These are phyloP conservation scores for Fusarium siculi DNA, from an alignment of 2,329 filamentous ascomycete species.

Conservation along the genomic window DNA sequence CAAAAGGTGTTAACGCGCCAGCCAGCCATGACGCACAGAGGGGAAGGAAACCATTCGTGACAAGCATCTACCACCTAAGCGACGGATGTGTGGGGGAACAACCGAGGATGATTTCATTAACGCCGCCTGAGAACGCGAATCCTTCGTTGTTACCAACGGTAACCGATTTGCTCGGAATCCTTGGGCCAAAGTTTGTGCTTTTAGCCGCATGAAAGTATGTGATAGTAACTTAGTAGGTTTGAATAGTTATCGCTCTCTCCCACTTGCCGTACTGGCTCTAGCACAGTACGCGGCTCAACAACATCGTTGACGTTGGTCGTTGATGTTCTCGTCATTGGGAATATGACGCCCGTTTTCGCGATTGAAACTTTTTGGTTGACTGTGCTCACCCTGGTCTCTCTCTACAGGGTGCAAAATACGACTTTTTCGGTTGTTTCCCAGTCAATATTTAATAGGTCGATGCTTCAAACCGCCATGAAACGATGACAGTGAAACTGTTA, in stretches of 20 bases:
- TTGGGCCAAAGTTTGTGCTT: background rate
- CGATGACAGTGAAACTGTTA: conserved; percentile 30
- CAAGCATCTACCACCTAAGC: conserved; percentile 16
- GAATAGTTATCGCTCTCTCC: background rate
- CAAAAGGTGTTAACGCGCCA: background rate
- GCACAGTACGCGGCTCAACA: background rate
- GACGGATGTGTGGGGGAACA: conserved; percentile 32
- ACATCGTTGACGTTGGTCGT: background rate
- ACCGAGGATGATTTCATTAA: conserved; percentile 22
- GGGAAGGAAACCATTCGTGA: conserved; percentile 4
- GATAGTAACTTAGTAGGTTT: background rate
- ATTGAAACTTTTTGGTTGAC: conserved; percentile 5
- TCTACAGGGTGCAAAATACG: background rate
- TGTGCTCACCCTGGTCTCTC: conserved; percentile 1
- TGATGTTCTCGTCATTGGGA: background rate
- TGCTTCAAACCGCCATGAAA: conserved; percentile 37
- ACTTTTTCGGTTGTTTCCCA: conserved; percentile 24
- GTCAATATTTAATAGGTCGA: conserved; percentile 21
- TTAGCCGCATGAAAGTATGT: conserved; percentile 2
- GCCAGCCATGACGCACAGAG: conserved; percentile 9
- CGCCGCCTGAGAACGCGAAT: conserved; percentile 14
- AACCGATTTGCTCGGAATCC: conserved; percentile 18
- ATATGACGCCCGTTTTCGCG: background rate
- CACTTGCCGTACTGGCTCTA: conserved; percentile 9
- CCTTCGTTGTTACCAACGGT: conserved; percentile 21